Percentiles rank a stretch among this genome's conserved stretches.
Conservation (phyloP, 2,329 filamentous ascomycete genomes). For the Ceratocystis ficicola region DNA sequence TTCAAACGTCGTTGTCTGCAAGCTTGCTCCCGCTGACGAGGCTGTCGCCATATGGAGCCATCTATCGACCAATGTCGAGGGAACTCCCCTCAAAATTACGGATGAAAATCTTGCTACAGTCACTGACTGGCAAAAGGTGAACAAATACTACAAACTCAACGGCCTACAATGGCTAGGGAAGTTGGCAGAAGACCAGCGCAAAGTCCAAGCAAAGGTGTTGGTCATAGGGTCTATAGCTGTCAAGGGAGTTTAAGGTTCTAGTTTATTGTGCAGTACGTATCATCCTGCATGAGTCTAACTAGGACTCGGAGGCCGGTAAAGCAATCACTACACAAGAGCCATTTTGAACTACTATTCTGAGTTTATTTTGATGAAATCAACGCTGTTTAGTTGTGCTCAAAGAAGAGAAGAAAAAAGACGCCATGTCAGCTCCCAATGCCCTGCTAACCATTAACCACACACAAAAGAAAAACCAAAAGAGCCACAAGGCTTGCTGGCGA, state of each 20-base stretch:
- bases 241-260: conserved; percentile 36
- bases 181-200: conserved; percentile 34
- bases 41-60: conserved; percentile 42
- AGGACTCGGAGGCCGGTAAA: not conserved
- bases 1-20: conserved; percentile 64
- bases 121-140: conserved; percentile 56
- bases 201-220: conserved; percentile 52
- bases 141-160: conserved; percentile 79
- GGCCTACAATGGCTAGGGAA: conserved; percentile 40
- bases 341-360: not conserved
- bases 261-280: not conserved
- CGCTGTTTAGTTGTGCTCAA: not conserved
- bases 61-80: conserved; percentile 49
- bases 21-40: conserved; percentile 46
- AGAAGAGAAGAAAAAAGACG: not conserved
- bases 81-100: conserved; percentile 44
- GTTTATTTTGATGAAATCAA: not conserved
- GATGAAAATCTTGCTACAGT: conserved; percentile 49
- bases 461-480: not conserved
- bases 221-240: conserved; percentile 68
- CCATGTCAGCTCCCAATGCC: not conserved
- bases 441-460: not conserved
- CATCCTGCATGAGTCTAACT: not conserved
- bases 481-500: not conserved
- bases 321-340: not conserved